Base-by-base conservation (phyloP, 1,284 basidiomycete genomes). In the Melampsora larici-populina region DNA sequence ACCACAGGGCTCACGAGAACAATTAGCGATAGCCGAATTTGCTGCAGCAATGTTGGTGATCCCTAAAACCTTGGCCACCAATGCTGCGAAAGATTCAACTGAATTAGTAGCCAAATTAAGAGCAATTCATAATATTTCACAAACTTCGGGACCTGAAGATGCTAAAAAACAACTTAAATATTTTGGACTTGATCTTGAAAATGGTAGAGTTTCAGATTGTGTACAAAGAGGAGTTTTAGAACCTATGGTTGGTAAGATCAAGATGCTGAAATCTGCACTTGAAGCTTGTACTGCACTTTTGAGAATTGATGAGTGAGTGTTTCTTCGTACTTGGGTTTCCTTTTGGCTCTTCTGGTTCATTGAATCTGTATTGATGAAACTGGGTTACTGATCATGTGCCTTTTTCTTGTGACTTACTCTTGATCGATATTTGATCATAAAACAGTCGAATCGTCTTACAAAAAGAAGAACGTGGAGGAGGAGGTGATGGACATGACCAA, bases 11-110 rank as follows among this genome's bases (percentile, higher is more conserved):
- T 98, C 95, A 43, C 88, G 97, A 82, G 97, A 99, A 86, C 97
- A 99, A 85, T 88, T 99, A 65, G 97, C 97, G 36, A 98, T 99
- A 82, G 97, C 96, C 49, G 97, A 99, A 85, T 99, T 99, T 84
- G 96, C 97, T 48, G 88, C 89, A 81, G 93, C 97, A 4, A 88
- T 99, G 71, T 87, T 99, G 58, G 89, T 95, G 24, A 99, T 99
- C 81, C 95, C 96, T 79, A 99, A 99, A 86, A 94, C 92, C 29
- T 90, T 99, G 29, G 92, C 97, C 1, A 92, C 98, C 79, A 99
- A 99, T 84, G 97, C 97, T 46, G 97, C 95, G 58, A 98, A 99
- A 84, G 97, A 99, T 85, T 94, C 94, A 67, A 99, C 96, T 1
- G 94, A 98, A 78, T 89, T 99, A 33, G 94, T 99, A 60, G 95